Percentiles rank a stretch among this genome's conserved stretches.
phyloP scores from a whole-genome alignment of 2,329 filamentous ascomycete species.

The Fusarium haematococcum region DNA sequence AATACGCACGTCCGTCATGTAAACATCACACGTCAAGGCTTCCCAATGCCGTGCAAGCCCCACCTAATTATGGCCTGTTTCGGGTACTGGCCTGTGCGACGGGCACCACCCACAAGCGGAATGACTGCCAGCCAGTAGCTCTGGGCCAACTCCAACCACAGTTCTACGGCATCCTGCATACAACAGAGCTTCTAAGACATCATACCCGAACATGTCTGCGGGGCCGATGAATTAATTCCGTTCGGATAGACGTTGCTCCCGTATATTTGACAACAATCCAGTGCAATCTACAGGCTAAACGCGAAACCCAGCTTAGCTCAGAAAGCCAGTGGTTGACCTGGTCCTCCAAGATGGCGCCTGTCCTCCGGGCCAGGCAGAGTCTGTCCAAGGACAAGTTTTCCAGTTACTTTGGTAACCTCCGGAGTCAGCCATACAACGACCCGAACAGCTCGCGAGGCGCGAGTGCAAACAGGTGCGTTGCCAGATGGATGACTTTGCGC shows the following conservation, averaged over 20 bases:
- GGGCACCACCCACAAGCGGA: constrained; percentile 14
- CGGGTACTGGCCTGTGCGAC: constrained; percentile 24
- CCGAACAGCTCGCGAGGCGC: constrained; percentile 65
- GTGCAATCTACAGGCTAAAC: neutral
- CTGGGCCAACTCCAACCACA: constrained; percentile 15
- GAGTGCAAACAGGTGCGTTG: constrained; percentile 67
- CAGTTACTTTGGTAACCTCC: constrained; percentile 73
- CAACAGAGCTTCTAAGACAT: constrained; percentile 9
- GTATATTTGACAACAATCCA: neutral
- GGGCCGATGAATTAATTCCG: neutral
- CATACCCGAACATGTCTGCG: neutral
- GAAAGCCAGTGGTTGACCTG: neutral
- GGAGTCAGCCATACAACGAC: constrained; percentile 79
- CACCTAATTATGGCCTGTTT: constrained; percentile 19
- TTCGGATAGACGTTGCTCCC: neutral
- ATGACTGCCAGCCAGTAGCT: neutral
- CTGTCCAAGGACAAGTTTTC: constrained; percentile 79
- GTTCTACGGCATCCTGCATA: constrained; percentile 17
- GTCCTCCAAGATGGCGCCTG: constrained; percentile 52
- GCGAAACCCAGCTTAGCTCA: neutral
- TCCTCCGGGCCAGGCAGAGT: constrained; percentile 62
- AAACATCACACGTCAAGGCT: constrained; percentile 8
- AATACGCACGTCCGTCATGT: constrained; percentile 14
- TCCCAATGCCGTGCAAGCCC: constrained; percentile 21
- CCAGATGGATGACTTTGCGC: constrained; percentile 19